A percentile compares a stretch with the other conserved stretches of the same genome.
phyloP scores from a whole-genome alignment of 75 land plant species.

The Cryptomeria japonica region DNA sequence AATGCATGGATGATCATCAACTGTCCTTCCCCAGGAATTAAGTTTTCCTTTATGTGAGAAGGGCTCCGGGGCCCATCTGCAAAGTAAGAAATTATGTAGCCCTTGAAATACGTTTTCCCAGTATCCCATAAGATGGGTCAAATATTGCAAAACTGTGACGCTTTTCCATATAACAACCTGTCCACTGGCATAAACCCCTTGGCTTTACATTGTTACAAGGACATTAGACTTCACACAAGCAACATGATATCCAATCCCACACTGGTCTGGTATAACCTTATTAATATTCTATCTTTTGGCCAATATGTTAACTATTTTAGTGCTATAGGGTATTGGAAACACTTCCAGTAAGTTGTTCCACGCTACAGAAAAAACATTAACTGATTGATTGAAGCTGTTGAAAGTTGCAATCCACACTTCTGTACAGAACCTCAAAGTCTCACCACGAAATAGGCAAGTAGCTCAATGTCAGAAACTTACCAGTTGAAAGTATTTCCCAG shows the following conservation, averaged over 20 bases:
- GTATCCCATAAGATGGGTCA: background rate
- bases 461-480: background rate
- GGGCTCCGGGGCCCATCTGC: background rate
- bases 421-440: background rate
- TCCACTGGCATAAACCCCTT: background rate
- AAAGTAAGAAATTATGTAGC: background rate
- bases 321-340: background rate
- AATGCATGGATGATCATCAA: constrained; percentile 8
- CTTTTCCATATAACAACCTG: background rate
- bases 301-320: background rate
- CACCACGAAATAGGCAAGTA: background rate
- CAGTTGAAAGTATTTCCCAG: background rate
- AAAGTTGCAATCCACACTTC: background rate
- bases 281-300: background rate
- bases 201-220: background rate
- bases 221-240: background rate
- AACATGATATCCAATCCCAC: background rate
- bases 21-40: background rate
- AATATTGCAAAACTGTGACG: background rate
- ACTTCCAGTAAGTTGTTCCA: background rate
- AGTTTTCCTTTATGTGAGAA: background rate
- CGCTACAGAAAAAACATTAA: background rate
- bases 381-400: background rate
- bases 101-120: background rate
- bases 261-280: background rate